These are phyloP conservation scores for Ophiocordyceps camponoti-saundersi DNA, from an alignment of 2,329 filamentous ascomycete genomes.

Conservation along the genomic window DNA sequence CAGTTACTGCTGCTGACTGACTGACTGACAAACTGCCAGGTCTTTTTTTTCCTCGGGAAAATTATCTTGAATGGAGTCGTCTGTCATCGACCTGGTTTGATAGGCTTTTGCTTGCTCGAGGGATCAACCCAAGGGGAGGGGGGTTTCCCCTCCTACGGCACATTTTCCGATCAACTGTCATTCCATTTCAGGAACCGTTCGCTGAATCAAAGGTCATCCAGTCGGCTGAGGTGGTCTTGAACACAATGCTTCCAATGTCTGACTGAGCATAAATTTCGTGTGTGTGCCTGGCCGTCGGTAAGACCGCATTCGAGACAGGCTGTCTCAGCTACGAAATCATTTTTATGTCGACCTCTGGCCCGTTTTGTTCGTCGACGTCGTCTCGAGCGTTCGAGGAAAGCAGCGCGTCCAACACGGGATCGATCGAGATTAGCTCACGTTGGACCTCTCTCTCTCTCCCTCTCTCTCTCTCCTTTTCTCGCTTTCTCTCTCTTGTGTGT, in stretches of 20 bases:
- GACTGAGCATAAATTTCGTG: background rate
- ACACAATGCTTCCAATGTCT: background rate
- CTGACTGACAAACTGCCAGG: constrained; percentile 13
- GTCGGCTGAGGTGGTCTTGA: background rate
- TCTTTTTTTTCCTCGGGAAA: background rate
- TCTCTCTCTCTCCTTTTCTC: background rate
- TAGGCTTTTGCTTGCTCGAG: background rate
- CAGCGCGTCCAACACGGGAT: no score
- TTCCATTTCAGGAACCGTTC: background rate
- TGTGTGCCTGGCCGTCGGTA: background rate
- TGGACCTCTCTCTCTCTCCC: background rate
- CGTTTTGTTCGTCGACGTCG: background rate
- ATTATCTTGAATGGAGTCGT: background rate
- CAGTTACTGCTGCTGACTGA: constrained; percentile 22
- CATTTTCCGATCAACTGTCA: background rate
- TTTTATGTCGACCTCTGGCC: background rate
- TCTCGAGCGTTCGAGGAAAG: background rate
- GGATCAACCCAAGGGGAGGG: background rate
- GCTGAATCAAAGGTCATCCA: background rate
- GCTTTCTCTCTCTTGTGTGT: background rate
- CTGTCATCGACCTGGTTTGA: background rate
- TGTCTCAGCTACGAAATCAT: background rate
- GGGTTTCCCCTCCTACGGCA: background rate
- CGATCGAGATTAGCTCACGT: background rate
- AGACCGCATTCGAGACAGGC: background rate